Base-by-base conservation (phyloP, 176 grass and related monocot species). In the Juncus effusus region DNA sequence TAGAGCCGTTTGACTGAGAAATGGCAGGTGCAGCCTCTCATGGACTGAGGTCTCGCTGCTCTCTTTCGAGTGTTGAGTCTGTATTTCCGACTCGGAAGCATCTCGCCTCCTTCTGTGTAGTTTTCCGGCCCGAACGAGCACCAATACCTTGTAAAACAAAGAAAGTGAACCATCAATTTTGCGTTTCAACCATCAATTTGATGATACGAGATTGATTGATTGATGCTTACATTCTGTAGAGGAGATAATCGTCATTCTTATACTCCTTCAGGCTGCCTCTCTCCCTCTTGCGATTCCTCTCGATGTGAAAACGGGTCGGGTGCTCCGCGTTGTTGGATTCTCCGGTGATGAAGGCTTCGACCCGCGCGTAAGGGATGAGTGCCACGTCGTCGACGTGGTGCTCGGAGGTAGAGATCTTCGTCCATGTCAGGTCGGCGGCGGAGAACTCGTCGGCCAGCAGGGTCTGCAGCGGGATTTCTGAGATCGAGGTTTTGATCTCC, bases 121-220 rank as follows among this genome's bases (percentile, higher is more conserved):
- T 96, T 96, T 70, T 96, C 91, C 1, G 91, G 91, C 16, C 91
- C 91, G 76, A 96, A 96, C 6, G 91, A 96, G 58, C 91, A 96
- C 91, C 91, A 96, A 55, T 90, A 96, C 68, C 91, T 96, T 64
- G n/a, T 69, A 10, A 12, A 36, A 52, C 13, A 42, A 13, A 3
- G 53, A 59, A 44, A 58, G 38, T 69, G 45, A 15, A 39, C 2
- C 44, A 47, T 5, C 1, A 16, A 51, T 38, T 3, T 56, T 76
- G 50, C 35, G 49, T 60, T 12, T 9, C 28, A 71, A 38, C 37
- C 37, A 15, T 15, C 38, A 55, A 35, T 37, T 3, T 36, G 42
- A 56, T 47, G 53, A 41, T 35, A 51, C 70, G 14, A 4, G 15
- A 36, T 10, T 40, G 0, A 72, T 16, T 4, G 61, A 14, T 60